Base-by-base conservation (phyloP, 768 basidiomycete genomes). In the Rhizopogon salebrosus region DNA sequence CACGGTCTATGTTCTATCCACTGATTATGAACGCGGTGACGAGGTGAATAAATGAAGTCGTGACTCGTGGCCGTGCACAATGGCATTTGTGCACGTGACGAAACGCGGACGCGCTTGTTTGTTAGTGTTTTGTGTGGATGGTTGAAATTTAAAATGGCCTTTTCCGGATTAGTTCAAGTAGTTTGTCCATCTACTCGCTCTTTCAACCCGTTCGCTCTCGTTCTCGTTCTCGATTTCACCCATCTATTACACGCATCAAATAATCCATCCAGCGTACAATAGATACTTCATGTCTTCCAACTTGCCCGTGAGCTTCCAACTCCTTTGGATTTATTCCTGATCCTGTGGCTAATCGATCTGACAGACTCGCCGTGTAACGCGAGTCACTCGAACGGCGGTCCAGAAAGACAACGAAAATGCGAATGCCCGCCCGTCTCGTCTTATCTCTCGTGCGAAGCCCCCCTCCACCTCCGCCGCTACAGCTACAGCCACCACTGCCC, bases 341-440 rank as follows among this genome's bases (percentile, higher is more conserved):
- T 22, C 35, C 23, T 36, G 6, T 43, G 27, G 14, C 22, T 31
- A 6, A 42, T 51, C 31, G 49, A 49, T n/a, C 36, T 16, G 4
- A 9, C 57, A 88, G 87, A 77, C 82, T 52, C 82, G 87, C 60
- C 82, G 87, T 70, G 78, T 79, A 43, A 79, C 81, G 53, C 77
- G 83, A 66, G 71, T 76, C 38, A 75, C 78, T 52, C 80, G 80
- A 58, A 70, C 71, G 23, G 69, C 76, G 51, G 75, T 78, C 43
- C 74, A 73, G 62, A 82, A 80, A 64, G 81, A 84, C 64, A 79
- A 71, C 64, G 87, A 89, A 76, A 89, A 88, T 64, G 80, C 82
- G 52, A 82, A 80, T 62, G 81, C 84, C 49, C 81, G 82, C 53
- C 79, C 80, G 39, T 75, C 79, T 53, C 75, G 82, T 67, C 71